phyloP scores from a whole-genome alignment of 169 alveolate genomes.

The Plasmodium blacklocki region DNA sequence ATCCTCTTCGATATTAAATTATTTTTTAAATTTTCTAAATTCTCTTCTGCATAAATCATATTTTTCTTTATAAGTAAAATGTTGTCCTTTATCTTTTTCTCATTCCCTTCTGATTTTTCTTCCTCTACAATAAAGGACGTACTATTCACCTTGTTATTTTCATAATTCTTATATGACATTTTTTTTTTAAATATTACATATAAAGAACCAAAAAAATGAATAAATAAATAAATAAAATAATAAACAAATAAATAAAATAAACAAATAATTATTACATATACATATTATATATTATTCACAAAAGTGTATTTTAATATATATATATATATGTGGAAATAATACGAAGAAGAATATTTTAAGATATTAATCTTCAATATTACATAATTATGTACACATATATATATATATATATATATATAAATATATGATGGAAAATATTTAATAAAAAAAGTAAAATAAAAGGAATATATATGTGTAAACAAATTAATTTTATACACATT shows the following conservation, averaged over 20 bases:
- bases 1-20: conserved; percentile 74
- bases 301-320: too few relatives aligned
- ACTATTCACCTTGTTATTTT: conserved; percentile 7
- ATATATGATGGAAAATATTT: too few relatives aligned
- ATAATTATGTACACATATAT: neutral
- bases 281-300: neutral
- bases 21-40: conserved; percentile 75
- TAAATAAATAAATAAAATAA: neutral
- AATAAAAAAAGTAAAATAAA: too few relatives aligned
- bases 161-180: conserved; percentile 71
- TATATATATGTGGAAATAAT: too few relatives aligned
- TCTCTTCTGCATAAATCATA: conserved; percentile 76
- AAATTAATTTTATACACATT: too few relatives aligned
- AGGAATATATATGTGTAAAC: too few relatives aligned
- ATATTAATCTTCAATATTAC: too few relatives aligned
- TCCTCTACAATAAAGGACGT: conserved; percentile 10
- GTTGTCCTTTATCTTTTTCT: conserved; percentile 68
- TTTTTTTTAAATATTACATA: neutral
- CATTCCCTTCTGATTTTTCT: conserved; percentile 27
- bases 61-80: conserved; percentile 60
- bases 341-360: too few relatives aligned
- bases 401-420: neutral
- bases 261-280: neutral
- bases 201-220: neutral
- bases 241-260: neutral